Base-by-base conservation (phyloP, 1,284 basidiomycete species). In the Apiotrichum laibachii region DNA sequence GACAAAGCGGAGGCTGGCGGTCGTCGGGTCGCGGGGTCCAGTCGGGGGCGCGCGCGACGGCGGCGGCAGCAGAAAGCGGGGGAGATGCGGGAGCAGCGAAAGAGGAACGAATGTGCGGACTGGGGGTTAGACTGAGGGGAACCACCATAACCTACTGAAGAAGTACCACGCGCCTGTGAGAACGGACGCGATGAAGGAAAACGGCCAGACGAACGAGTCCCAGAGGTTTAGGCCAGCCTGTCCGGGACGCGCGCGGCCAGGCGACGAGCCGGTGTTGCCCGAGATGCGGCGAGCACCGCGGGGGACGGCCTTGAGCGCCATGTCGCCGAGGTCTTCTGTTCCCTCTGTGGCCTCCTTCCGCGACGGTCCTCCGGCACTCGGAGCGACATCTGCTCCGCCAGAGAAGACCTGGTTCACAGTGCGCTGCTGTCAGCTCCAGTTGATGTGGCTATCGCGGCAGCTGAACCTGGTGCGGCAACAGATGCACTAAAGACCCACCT, bases 131-230 rank as follows among this genome's bases (percentile, higher is more conserved):
- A 39, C 44, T 39, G 33, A 11, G 40, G 8, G 33, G 12, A 37
- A 34, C 1, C 2, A 3, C 7, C n/a, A n/a, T 18, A 5, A 68
- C 77, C 66, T 35, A 78, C 78, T 72, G 47, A 80, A 59, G 52
- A 77, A 73, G 55, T 72, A 76, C 77, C 77, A 80, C 8, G 71
- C 64, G 0, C 75, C 72, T 6, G 68, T 67, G 13, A 80, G 60
- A 4, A 78, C 47, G 2, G 67, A 59, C 33, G 69, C 61, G 4
- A 78, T 42, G 16, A 78, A 61, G 22, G 77, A 59, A 19, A 74
- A 58, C 9, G 65, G 64, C 67, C 72, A 72, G 4, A 75, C 57
- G 2, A 71, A 65, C 44, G 70, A 61, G 9, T 69, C 71, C 42
- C 62, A 64, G 37, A 61, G 37, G 33, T 53, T 52, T 26, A 57